Evolutionary conservation across 2,329 filamentous ascomycete species (phyloP).

Genomic region (Aspergillus pseudotamarii): DNA sequence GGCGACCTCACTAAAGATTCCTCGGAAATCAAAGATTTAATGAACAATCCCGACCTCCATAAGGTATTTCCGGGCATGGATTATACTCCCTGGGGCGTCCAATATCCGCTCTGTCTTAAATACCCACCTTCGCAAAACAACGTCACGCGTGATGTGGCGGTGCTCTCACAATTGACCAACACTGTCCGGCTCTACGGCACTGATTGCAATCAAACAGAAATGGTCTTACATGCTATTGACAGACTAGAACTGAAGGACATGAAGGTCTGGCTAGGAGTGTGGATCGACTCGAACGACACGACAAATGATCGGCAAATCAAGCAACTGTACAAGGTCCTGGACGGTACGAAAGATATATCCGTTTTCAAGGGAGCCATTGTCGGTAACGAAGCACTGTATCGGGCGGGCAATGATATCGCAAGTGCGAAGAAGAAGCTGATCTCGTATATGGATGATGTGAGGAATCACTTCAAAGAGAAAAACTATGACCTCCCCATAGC

Average conservation of each 20-base stretch:
- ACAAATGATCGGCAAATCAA: conserved; percentile 80
- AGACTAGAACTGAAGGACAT: conserved; percentile 71
- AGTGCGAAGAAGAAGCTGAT: conserved; percentile 68
- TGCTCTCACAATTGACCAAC: conserved; percentile 87
- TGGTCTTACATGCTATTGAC: conserved; percentile 82
- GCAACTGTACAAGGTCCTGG: conserved; percentile 83
- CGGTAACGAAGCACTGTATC: conserved; percentile 66
- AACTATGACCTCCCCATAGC: conserved; percentile 75
- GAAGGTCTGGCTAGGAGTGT: conserved; percentile 94
- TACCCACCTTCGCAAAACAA: conserved; percentile 90
- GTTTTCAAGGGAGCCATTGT: conserved; percentile 65
- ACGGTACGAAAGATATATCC: conserved; percentile 49
- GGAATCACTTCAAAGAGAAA: conserved; percentile 69
- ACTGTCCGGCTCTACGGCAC: conserved; percentile 88
- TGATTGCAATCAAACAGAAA: conserved; percentile 96
- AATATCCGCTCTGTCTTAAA: conserved; percentile 80
- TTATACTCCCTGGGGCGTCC: conserved; percentile 88
- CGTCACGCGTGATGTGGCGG: conserved; percentile 85
- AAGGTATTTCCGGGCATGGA: conserved; percentile 95
- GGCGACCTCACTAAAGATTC: conserved; percentile 76
- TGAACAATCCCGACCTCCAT: conserved; percentile 81
- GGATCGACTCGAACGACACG: conserved; percentile 81
- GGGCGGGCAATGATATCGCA: conserved; percentile 53
- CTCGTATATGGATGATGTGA: conserved; percentile 67
- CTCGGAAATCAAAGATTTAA: conserved; percentile 73